Percentiles rank a stretch among this genome's conserved stretches.
phyloP scores from a whole-genome alignment of 495 filamentous ascomycete species.

The Haplographium delicatum region DNA sequence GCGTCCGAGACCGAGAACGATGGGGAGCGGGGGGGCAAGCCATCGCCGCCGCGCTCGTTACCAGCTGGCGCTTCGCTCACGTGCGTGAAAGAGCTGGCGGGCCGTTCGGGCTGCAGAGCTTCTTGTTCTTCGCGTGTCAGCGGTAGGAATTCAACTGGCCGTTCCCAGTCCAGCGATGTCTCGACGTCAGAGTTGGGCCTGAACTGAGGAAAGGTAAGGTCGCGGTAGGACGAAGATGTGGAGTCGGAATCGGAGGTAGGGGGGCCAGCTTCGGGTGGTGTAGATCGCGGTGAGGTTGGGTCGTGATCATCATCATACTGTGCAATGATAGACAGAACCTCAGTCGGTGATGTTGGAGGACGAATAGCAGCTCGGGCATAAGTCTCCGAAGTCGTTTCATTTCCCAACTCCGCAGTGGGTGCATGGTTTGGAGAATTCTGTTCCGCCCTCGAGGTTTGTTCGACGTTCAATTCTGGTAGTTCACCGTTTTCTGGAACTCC shows the following conservation, averaged over 20 bases:
- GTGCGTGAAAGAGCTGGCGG: too few relatives aligned
- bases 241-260: constrained; percentile 4
- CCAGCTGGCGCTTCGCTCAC: too few relatives aligned
- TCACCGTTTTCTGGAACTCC: not conserved
- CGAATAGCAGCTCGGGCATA: not conserved
- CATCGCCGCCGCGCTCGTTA: too few relatives aligned
- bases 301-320: constrained; percentile 9
- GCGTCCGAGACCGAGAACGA: not conserved
- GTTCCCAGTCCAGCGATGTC: not conserved
- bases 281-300: constrained; percentile 4
- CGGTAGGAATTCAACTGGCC: not conserved
- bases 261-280: constrained; percentile 9
- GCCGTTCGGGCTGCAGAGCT: not conserved
- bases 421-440: not conserved
- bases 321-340: constrained; percentile 11
- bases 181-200: constrained; percentile 40
- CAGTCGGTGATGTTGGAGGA: constrained; percentile 8
- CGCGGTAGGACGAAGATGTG: constrained; percentile 32
- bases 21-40: not conserved
- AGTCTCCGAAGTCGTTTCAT: too few relatives aligned
- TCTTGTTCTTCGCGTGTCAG: not conserved
- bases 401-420: not conserved
- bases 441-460: not conserved
- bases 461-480: not conserved
- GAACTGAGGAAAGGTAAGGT: constrained; percentile 70